A percentile compares a stretch with the other conserved stretches of the same genome.
phyloP scores from a whole-genome alignment of 1,284 basidiomycete genomes.

The Sparassis latifolia region DNA sequence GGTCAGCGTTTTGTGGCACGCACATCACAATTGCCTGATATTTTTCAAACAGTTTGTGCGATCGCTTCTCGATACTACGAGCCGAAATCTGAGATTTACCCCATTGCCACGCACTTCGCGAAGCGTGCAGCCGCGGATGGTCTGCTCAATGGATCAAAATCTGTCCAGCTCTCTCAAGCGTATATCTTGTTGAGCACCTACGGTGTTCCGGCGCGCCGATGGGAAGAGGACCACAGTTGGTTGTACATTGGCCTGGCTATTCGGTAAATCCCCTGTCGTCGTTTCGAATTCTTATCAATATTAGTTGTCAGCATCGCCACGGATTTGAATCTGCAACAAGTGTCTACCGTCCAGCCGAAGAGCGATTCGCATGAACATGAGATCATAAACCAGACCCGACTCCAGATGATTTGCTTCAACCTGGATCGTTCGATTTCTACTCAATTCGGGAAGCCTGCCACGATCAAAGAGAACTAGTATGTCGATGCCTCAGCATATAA shows the following conservation, averaged over 20 bases:
- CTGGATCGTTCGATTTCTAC: conserved; percentile 80
- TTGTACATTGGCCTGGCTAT: conserved; percentile 76
- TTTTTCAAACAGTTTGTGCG: conserved; percentile 73
- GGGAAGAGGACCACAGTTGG: conserved; percentile 83
- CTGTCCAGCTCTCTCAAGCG: conserved; percentile 50
- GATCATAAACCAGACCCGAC: conserved; percentile 71
- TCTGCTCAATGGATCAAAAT: conserved; percentile 74
- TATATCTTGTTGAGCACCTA: conserved; percentile 76
- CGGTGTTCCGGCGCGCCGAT: conserved; percentile 67
- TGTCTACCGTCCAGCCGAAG: conserved; percentile 48
- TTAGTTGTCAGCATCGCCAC: conserved; percentile 57
- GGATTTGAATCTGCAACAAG: conserved; percentile 78
- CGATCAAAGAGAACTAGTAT: conserved; percentile 79
- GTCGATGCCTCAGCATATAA: no score
- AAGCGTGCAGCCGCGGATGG: conserved; percentile 76
- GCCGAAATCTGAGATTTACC: conserved; percentile 74
- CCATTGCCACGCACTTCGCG: conserved; percentile 83
- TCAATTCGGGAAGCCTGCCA: conserved; percentile 83
- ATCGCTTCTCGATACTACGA: conserved; percentile 70
- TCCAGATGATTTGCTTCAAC: conserved; percentile 87
- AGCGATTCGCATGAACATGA: conserved; percentile 72
- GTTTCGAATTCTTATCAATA: conserved; percentile 6
- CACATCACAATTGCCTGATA: no score
- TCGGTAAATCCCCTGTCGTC: conserved; percentile 34
- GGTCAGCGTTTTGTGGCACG: conserved; percentile 39